Conservation (phyloP, 768 basidiomycete species). For the Panellus pusillus region DNA sequence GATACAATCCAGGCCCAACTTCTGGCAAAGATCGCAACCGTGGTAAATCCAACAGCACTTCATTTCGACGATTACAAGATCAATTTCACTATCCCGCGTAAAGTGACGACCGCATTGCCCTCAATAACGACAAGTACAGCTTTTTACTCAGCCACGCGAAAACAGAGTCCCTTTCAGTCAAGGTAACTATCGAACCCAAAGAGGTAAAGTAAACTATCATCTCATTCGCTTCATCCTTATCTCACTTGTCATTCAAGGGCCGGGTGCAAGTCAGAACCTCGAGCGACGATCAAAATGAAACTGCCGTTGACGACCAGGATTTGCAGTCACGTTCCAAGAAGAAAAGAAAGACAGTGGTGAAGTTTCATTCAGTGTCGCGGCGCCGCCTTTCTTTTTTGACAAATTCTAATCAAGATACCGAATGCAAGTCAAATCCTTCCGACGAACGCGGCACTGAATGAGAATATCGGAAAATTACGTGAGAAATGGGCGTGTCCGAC, state of each 20-base stretch:
- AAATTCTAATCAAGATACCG: neutral
- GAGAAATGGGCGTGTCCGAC: conserved; percentile 18
- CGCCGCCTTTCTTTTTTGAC: neutral
- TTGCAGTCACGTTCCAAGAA: too few relatives aligned
- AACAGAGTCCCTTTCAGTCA: neutral
- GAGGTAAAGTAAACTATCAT: too few relatives aligned
- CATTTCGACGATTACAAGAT: neutral
- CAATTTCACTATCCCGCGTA: conserved; percentile 1
- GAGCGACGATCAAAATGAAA: too few relatives aligned
- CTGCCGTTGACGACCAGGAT: too few relatives aligned
- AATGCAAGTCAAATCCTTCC: conserved; percentile 18
- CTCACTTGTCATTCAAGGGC: too few relatives aligned
- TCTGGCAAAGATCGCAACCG: neutral
- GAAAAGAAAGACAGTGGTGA: neutral
- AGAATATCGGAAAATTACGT: conserved; percentile 15
- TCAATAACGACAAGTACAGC: neutral
- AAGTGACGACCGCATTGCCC: neutral
- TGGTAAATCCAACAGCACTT: neutral
- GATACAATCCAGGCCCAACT: too few relatives aligned
- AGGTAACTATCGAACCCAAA: neutral
- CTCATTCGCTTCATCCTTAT: too few relatives aligned
- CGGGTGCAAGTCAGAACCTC: too few relatives aligned
- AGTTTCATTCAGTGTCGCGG: neutral
- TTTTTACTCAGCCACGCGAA: too few relatives aligned
- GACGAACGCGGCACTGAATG: conserved; percentile 11